Evolutionary conservation across 2,329 filamentous ascomycete genomes (phyloP).

Genomic region (Pleoardoris graminearum): DNA sequence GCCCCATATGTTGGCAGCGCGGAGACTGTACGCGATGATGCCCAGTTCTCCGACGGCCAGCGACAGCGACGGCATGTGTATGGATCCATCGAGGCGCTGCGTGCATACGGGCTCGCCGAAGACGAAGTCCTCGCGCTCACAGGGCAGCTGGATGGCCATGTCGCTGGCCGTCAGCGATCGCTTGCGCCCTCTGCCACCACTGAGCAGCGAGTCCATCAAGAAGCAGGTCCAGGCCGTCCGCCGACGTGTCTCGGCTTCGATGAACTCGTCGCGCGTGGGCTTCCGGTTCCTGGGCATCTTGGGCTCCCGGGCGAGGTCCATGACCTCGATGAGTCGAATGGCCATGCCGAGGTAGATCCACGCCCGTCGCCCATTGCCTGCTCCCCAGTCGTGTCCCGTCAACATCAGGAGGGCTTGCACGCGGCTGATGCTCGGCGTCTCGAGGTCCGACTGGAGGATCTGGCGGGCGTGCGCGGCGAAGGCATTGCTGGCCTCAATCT

Average conservation of each 20-base stretch:
- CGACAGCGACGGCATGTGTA: slow-evolving; percentile 35
- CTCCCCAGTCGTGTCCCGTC: slow-evolving; percentile 53
- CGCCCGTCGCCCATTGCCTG: slow-evolving; percentile 47
- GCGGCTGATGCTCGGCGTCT: slow-evolving; percentile 45
- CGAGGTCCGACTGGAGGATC: slow-evolving; percentile 46
- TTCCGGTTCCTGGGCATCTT: slow-evolving; percentile 34
- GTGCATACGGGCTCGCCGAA: slow-evolving; percentile 46
- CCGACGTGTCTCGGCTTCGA: slow-evolving; percentile 46
- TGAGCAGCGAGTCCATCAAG: slow-evolving; percentile 48
- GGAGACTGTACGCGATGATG: slow-evolving; percentile 46
- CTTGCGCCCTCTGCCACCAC: slow-evolving; percentile 47
- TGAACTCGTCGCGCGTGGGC: slow-evolving; percentile 46
- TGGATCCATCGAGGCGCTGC: slow-evolving; percentile 36
- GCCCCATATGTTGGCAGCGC: slow-evolving; percentile 48
- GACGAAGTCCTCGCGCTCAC: slow-evolving; percentile 45
- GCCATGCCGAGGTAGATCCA: slow-evolving; percentile 51
- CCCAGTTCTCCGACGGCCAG: slow-evolving; percentile 40
- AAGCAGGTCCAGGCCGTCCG: slow-evolving; percentile 50
- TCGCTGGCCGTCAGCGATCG: slow-evolving; percentile 39
- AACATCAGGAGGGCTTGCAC: slow-evolving; percentile 49
- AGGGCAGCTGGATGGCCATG: slow-evolving; percentile 47
- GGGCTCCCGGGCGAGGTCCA: slow-evolving; percentile 46
- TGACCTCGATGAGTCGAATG: slow-evolving; percentile 47
- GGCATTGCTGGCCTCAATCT: slow-evolving; percentile 48
- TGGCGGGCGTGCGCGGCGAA: slow-evolving; percentile 47